These are phyloP conservation scores for Lagenaria siceraria DNA, from an alignment of 306 rosid species.

Conservation along the genomic window DNA sequence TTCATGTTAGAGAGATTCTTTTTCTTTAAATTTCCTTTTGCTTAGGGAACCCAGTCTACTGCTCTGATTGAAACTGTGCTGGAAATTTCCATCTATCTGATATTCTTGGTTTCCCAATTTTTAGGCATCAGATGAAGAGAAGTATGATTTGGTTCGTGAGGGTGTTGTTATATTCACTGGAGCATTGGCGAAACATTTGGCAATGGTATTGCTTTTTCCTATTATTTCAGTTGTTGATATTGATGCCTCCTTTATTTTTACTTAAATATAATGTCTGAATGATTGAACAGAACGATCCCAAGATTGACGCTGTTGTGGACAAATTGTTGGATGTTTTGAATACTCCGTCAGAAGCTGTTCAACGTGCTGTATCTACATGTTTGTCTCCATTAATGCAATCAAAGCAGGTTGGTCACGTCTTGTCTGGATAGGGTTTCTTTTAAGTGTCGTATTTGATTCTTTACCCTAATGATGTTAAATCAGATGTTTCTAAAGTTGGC, in stretches of 20 bases:
- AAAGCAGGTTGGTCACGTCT: constrained; percentile 45
- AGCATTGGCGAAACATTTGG: constrained; percentile 91
- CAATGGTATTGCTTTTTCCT: constrained; percentile 36
- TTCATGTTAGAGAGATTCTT: background rate
- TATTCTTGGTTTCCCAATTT: constrained; percentile 6
- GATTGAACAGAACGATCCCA: constrained; percentile 73
- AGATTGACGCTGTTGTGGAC: constrained; percentile 83
- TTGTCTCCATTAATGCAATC: constrained; percentile 91
- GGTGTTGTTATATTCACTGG: constrained; percentile 98
- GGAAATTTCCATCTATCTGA: constrained; percentile 2
- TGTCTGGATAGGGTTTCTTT: background rate
- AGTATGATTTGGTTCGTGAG: constrained; percentile 92
- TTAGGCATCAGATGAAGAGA: constrained; percentile 86
- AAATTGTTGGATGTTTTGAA: constrained; percentile 87
- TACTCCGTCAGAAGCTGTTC: constrained; percentile 98
- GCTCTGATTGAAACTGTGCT: background rate
- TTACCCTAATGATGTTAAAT: background rate
- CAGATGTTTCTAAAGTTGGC: background rate
- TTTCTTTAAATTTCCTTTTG: background rate
- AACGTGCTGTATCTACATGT: constrained; percentile 89
- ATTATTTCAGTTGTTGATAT: background rate
- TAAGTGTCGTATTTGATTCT: background rate
- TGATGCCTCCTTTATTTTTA: background rate
- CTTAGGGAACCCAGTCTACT: background rate
- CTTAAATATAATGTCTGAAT: constrained; percentile 3